Evolutionary conservation across 2,329 filamentous ascomycete genomes (phyloP).

Genomic region (Tolypocladium paradoxum): DNA sequence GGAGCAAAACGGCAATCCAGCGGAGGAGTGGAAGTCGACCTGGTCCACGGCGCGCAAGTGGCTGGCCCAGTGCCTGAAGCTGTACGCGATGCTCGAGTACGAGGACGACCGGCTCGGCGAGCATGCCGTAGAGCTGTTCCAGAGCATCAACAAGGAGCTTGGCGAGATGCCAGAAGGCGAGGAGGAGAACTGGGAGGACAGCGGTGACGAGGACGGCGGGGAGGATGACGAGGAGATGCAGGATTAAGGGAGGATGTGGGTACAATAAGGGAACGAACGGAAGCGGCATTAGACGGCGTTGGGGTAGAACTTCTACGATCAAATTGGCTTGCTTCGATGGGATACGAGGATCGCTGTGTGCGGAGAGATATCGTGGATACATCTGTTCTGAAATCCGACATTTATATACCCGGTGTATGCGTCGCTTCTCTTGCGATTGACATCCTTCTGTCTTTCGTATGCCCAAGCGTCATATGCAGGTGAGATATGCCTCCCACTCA

Average conservation of each 20-base stretch:
- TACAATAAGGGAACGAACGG: not conserved
- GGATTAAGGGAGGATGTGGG: slow-evolving; percentile 11
- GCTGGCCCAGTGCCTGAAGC: slow-evolving; percentile 67
- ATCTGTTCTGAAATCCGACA: slow-evolving; percentile 9
- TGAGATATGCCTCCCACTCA: not conserved
- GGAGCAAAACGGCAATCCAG: slow-evolving; percentile 18
- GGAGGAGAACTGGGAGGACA: slow-evolving; percentile 38
- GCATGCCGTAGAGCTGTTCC: slow-evolving; percentile 62
- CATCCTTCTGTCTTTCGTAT: not conserved
- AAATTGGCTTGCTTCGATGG: slow-evolving; percentile 1
- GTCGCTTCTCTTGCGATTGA: not conserved
- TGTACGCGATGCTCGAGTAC: slow-evolving; percentile 73
- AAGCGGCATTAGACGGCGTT: slow-evolving; percentile 13
- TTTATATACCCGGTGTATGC: not conserved
- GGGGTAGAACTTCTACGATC: slow-evolving; percentile 3
- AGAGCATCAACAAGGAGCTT: slow-evolving; percentile 51
- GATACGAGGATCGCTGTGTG: not conserved
- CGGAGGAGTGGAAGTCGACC: slow-evolving; percentile 46
- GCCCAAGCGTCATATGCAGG: not conserved
- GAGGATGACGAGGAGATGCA: slow-evolving; percentile 51
- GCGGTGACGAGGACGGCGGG: slow-evolving; percentile 40
- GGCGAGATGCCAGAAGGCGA: slow-evolving; percentile 47
- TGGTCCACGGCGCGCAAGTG: slow-evolving; percentile 71
- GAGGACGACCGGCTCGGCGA: slow-evolving; percentile 71
- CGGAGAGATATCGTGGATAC: not conserved